phyloP scores from a whole-genome alignment of 202 grass and related monocot species.

The Digitaria exilis region DNA sequence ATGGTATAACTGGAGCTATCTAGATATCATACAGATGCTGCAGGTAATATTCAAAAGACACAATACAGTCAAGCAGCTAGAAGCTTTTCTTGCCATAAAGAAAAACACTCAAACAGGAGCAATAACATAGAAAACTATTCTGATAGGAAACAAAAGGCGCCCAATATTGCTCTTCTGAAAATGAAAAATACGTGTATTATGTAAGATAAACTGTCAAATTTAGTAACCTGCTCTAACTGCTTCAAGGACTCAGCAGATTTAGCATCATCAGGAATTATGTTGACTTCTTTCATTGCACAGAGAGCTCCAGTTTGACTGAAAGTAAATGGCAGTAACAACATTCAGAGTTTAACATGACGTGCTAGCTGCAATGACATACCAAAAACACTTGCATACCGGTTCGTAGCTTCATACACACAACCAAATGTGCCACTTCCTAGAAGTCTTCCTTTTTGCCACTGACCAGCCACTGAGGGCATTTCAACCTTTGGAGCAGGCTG shows the following conservation, averaged over 20 bases:
- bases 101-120: constrained; percentile 27
- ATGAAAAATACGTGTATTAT: constrained; percentile 16
- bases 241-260: constrained; percentile 89
- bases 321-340: constrained; percentile 25
- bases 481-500: constrained; percentile 53
- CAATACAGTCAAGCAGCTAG: constrained; percentile 15
- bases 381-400: constrained; percentile 65
- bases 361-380: constrained; percentile 9
- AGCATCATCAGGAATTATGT: constrained; percentile 95
- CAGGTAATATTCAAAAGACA: neutral
- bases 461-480: constrained; percentile 59
- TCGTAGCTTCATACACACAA: constrained; percentile 91
- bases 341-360: constrained; percentile 15
- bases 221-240: constrained; percentile 82
- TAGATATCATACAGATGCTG: constrained; percentile 6
- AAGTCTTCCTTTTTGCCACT: constrained; percentile 89
- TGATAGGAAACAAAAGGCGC: constrained; percentile 13
- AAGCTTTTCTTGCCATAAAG: constrained; percentile 4
- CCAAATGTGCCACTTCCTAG: constrained; percentile 97
- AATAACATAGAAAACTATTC: constrained; percentile 15
- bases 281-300: constrained; percentile 99
- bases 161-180: neutral
- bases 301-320: constrained; percentile 90
- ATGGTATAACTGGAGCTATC: constrained; percentile 1
- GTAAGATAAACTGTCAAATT: constrained; percentile 18